Percentiles rank a stretch among this genome's conserved stretches.
Conservation (phyloP, 371 early-diverging fungal genomes). For the Mortierella sp. region DNA sequence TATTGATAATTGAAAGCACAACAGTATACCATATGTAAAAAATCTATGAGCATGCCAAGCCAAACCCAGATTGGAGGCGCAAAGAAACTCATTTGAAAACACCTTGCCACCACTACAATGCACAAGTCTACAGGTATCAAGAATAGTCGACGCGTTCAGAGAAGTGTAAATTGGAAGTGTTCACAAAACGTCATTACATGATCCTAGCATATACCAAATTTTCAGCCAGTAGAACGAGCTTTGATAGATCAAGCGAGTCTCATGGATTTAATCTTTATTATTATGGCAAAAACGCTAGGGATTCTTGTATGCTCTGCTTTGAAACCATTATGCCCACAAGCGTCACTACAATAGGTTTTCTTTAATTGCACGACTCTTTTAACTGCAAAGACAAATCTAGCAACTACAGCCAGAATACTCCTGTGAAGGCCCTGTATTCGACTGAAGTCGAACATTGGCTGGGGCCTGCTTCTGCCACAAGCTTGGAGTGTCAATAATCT, state of each 20-base stretch:
- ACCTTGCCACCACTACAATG: background rate
- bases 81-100: background rate
- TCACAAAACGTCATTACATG: conserved; percentile 5
- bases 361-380: background rate
- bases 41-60: background rate
- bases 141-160: conserved; percentile 4
- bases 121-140: background rate
- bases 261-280: background rate
- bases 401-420: conserved; percentile 51
- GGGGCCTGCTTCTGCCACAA: conserved; percentile 79
- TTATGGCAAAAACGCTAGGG: background rate
- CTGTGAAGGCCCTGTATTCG: conserved; percentile 25
- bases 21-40: no score
- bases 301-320: background rate
- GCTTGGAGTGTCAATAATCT: conserved; percentile 85
- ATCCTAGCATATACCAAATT: background rate
- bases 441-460: conserved; percentile 57
- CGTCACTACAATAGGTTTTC: background rate
- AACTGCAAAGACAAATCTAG: conserved; percentile 16
- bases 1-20: no score
- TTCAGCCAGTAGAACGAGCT: background rate
- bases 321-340: background rate
- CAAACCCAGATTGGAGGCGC: background rate
- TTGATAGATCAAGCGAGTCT: background rate
- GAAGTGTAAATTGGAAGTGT: background rate